Evolutionary conservation across 495 filamentous ascomycete genomes (phyloP).

Genomic region (Pyrenula massariospora): DNA sequence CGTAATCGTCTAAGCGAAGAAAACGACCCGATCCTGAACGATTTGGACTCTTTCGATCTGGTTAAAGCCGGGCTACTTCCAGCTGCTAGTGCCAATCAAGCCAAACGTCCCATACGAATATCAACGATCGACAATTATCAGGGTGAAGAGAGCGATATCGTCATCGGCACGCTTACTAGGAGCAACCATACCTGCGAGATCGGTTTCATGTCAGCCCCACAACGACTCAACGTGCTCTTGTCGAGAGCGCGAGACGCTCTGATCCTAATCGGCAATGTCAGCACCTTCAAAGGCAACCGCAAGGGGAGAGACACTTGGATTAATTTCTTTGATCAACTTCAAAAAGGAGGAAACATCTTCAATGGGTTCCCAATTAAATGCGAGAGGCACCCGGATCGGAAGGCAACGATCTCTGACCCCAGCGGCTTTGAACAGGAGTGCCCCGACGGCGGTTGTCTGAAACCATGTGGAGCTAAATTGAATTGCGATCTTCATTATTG

Average conservation of each 20-base stretch:
- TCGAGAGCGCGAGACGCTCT: conserved; percentile 56
- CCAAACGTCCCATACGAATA: conserved; percentile 41
- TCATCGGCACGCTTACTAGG: conserved; percentile 54
- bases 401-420: conserved; percentile 25
- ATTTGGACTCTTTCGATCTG: conserved; percentile 58
- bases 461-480: conserved; percentile 48
- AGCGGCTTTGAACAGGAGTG: conserved; percentile 48
- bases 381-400: conserved; percentile 47
- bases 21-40: conserved; percentile 52
- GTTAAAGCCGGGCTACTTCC: conserved; percentile 52
- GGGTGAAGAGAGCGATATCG: conserved; percentile 69
- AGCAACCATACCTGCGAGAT: conserved; percentile 55
- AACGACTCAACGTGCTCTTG: conserved; percentile 62
- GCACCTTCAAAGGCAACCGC: conserved; percentile 51
- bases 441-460: conserved; percentile 63
- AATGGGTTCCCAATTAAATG: conserved; percentile 63
- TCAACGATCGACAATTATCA: conserved; percentile 76
- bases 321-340: conserved; percentile 47
- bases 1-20: conserved; percentile 38
- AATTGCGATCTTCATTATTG: conserved; percentile 54
- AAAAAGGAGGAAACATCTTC: conserved; percentile 40
- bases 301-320: conserved; percentile 50
- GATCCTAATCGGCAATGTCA: conserved; percentile 61
- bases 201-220: conserved; percentile 60
- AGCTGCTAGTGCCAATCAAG: conserved; percentile 34